Base-by-base conservation (phyloP, 331 rosid species). In the Telfairia occidentalis region DNA sequence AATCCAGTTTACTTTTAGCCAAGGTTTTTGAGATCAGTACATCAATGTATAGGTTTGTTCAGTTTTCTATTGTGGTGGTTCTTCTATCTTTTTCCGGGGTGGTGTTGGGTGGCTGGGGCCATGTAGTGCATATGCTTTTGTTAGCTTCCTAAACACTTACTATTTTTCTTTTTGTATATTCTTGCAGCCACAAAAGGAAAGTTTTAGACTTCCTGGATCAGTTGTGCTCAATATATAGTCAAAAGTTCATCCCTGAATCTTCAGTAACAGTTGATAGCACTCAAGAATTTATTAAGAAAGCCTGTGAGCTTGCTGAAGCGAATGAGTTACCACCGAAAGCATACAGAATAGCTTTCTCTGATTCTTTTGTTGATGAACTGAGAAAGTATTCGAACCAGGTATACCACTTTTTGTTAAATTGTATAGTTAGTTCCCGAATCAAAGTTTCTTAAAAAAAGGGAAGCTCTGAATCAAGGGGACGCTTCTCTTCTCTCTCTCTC, bases 161-260 rank as follows among this genome's bases (percentile, higher is more conserved):
- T 58, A 60, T 64, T 11, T 76, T 65, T 79, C 42, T 40, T 82
- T 80, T 78, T 81, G 21, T 50, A 69, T 66, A 74, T 70, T 81
- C n/a, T 32, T 87, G 81, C 96, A 95, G 98, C 85, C 96, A 95
- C 76, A 90, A 88, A 92, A 85, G 80, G 86, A 84, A 82, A 8
- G 84, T 79, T 34, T 77, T 95, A 70, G 76, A 84, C 79, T 91
- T 91, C 84, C 83, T 95, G 88, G 96, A 86, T 79, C 87, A 87
- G 78, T 67, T 88, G 40, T 87, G 88, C 79, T 90, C 96, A 58
- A 79, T 88, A 53, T 87, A 90, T 81, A 88, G 89, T 82, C 87
- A 87, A 78, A 83, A 82, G 43, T 88, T 83, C 87, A 52, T 83
- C 66, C 78, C 61, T 78, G 45, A 80, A 72, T 80, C 90, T 35